Evolutionary conservation across 768 basidiomycete species (phyloP).

Genomic region (Strobilomyces echinocephalus): DNA sequence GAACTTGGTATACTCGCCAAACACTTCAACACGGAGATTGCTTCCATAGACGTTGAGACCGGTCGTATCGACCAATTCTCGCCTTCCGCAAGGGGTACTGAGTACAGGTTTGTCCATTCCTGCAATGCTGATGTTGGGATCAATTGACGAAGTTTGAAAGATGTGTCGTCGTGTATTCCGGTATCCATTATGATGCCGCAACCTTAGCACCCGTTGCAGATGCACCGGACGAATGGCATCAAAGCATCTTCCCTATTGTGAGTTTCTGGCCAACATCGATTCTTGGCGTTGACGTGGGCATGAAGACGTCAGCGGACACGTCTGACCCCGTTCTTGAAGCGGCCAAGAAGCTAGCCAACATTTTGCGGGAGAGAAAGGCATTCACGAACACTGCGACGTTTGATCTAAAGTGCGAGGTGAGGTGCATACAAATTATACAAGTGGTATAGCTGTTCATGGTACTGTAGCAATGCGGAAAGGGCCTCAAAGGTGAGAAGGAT

Average conservation of each 20-base stretch:
- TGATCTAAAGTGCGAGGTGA: slow-evolving; percentile 81
- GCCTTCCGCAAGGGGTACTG: slow-evolving; percentile 33
- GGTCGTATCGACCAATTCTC: slow-evolving; percentile 83
- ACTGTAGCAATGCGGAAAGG: slow-evolving; percentile 68
- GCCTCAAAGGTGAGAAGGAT: slow-evolving; percentile 91
- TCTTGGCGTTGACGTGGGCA: slow-evolving; percentile 23
- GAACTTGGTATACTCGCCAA: slow-evolving; percentile 82
- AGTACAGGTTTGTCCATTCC: slow-evolving; percentile 22
- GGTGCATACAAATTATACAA: slow-evolving; percentile 12
- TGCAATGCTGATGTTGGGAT: neutral
- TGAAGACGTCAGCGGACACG: slow-evolving; percentile 30
- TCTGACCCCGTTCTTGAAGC: slow-evolving; percentile 57
- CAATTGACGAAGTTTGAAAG: slow-evolving; percentile 29
- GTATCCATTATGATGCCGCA: slow-evolving; percentile 94
- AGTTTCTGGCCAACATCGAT: slow-evolving; percentile 13
- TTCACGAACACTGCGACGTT: slow-evolving; percentile 92
- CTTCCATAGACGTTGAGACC: slow-evolving; percentile 87
- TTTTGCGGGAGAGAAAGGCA: slow-evolving; percentile 71
- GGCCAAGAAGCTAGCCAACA: slow-evolving; percentile 65
- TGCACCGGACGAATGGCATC: slow-evolving; percentile 84
- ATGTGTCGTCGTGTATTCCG: slow-evolving; percentile 85
- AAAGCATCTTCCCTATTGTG: slow-evolving; percentile 71
- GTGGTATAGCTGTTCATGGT: slow-evolving; percentile 4
- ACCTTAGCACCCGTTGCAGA: slow-evolving; percentile 73
- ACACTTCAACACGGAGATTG: slow-evolving; percentile 82